These are phyloP conservation scores for Trametes villosa DNA, from an alignment of 768 basidiomycete species.

Conservation along the genomic window DNA sequence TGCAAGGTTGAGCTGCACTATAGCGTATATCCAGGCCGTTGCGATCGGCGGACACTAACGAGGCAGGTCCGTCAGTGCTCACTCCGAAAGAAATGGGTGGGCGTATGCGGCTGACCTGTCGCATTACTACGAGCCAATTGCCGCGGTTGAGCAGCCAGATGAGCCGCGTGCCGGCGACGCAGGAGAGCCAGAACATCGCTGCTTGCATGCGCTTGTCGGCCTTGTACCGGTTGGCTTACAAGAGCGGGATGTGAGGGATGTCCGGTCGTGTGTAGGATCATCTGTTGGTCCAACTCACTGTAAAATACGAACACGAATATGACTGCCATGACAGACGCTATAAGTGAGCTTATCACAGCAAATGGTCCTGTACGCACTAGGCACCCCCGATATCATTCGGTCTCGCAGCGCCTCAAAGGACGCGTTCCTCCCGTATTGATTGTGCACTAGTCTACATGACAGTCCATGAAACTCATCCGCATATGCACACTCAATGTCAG, in stretches of 20 bases:
- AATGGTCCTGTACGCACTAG: constrained; percentile 56
- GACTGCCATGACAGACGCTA: constrained; percentile 46
- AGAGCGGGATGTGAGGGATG: neutral
- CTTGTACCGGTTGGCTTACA: constrained; percentile 75
- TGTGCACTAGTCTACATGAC: constrained; percentile 65
- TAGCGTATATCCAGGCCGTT: constrained; percentile 77
- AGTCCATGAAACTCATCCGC: neutral
- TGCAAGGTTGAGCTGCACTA: constrained; percentile 69
- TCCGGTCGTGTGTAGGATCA: neutral
- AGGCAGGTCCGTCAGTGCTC: no score
- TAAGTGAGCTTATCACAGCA: neutral
- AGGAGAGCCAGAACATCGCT: constrained; percentile 60
- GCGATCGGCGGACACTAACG: constrained; percentile 74
- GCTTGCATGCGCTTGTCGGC: constrained; percentile 54
- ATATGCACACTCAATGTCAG: no score
- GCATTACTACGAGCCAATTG: constrained; percentile 74
- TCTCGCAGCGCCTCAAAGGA: constrained; percentile 52
- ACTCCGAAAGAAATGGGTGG: no score
- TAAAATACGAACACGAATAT: constrained; percentile 77
- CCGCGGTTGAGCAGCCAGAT: constrained; percentile 71
- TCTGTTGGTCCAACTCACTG: constrained; percentile 47
- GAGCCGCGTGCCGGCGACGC: constrained; percentile 63
- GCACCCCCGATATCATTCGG: constrained; percentile 66
- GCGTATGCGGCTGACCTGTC: constrained; percentile 61
- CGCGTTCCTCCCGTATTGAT: constrained; percentile 73